Percentiles rank a stretch among this genome's conserved stretches.
phyloP scores from a whole-genome alignment of 2,329 filamentous ascomycete genomes.

The Lachnellula cervina region DNA sequence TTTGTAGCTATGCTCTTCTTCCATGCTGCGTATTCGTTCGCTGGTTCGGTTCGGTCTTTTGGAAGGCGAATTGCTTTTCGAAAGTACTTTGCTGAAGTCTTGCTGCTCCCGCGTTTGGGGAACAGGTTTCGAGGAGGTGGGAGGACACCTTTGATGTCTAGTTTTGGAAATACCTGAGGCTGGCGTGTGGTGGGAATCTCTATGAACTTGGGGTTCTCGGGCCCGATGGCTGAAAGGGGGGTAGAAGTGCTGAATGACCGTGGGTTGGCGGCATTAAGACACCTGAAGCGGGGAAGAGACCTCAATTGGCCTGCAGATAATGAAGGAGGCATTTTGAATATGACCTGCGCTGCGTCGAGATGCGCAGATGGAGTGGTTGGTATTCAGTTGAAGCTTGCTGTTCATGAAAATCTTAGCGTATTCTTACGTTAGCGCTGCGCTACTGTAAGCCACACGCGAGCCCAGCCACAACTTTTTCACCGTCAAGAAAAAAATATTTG shows the following conservation, averaged over 20 bases:
- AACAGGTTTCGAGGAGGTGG: constrained; percentile 83
- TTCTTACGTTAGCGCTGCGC: constrained; percentile 1
- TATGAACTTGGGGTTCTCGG: constrained; percentile 85
- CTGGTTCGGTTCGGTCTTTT: constrained; percentile 16
- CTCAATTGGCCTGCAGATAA: constrained; percentile 26
- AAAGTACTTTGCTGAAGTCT: constrained; percentile 58
- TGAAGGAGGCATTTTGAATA: constrained; percentile 25
- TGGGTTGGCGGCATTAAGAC: constrained; percentile 27
- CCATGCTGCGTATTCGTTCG: constrained; percentile 46
- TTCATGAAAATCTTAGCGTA: constrained; percentile 13
- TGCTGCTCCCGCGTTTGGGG: constrained; percentile 51
- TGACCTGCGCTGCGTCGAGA: constrained; percentile 4
- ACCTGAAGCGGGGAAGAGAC: constrained; percentile 30
- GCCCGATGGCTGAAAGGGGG: constrained; percentile 52
- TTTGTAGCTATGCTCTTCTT: constrained; percentile 67
- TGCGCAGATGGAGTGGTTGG: not conserved
- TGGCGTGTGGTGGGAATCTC: constrained; percentile 75
- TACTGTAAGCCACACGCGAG: constrained; percentile 12
- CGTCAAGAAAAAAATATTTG: constrained; percentile 16
- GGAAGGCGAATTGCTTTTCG: constrained; percentile 53
- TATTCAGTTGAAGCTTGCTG: not conserved
- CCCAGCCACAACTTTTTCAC: constrained; percentile 23
- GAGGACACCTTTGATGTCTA: constrained; percentile 66
- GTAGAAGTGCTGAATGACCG: constrained; percentile 44
- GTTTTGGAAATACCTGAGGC: constrained; percentile 37